phyloP scores from a whole-genome alignment of 169 alveolate genomes.

The Plasmodium knowlesi region DNA sequence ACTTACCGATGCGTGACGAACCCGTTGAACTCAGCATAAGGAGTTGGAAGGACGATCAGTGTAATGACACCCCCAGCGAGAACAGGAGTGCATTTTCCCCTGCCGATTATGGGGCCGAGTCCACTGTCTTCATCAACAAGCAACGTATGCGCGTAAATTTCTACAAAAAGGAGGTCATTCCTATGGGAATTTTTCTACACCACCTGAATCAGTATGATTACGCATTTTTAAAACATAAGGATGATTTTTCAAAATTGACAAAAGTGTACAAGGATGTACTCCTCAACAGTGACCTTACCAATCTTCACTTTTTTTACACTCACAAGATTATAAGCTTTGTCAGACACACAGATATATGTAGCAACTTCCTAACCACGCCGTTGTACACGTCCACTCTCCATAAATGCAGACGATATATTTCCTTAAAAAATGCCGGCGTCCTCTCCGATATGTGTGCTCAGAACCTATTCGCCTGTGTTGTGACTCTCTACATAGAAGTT shows the following conservation, averaged over 20 bases:
- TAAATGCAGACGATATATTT: constrained; percentile 9
- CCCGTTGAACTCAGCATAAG: neutral
- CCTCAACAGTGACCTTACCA: constrained; percentile 5
- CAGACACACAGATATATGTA: constrained; percentile 18
- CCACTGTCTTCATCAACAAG: constrained; percentile 8
- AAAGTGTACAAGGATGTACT: constrained; percentile 30
- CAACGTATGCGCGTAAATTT: neutral
- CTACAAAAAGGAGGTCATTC: constrained; percentile 1
- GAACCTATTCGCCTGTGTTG: neutral
- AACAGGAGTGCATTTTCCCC: neutral
- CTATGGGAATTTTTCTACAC: neutral
- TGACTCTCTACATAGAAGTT: neutral
- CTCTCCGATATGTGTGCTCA: neutral
- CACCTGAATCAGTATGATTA: constrained; percentile 27
- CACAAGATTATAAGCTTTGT: constrained; percentile 11
- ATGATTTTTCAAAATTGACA: neutral
- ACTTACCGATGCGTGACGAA: neutral
- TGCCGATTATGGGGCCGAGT: neutral
- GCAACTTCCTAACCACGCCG: constrained; percentile 15
- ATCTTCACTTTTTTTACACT: constrained; percentile 54
- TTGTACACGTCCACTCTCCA: constrained; percentile 22
- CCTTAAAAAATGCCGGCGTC: neutral
- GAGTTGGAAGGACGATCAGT: neutral
- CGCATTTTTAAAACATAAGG: neutral
- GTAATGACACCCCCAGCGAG: neutral